Evolutionary conservation across 257 asterid genomes (phyloP).

Genomic region (Cruciata laevipes): DNA sequence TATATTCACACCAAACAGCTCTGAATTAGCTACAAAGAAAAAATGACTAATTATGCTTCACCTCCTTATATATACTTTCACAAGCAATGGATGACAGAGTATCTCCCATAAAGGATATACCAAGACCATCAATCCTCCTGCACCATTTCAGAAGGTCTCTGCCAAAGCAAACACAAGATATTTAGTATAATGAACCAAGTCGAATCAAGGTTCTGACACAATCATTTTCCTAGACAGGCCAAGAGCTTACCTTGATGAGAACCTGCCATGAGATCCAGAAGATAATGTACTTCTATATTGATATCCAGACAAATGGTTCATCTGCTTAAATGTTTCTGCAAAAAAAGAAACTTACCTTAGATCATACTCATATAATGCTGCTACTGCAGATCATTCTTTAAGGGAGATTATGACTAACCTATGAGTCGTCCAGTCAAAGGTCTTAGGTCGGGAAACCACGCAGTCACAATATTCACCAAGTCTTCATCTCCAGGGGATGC

Average conservation of each 20-base stretch:
- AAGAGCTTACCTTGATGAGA: constrained; percentile 57
- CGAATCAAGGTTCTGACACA: background rate
- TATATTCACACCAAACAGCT: constrained; percentile 7
- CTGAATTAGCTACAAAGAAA: background rate
- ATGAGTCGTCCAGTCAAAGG: constrained; percentile 47
- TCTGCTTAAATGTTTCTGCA: constrained; percentile 63
- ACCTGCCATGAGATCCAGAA: constrained; percentile 48
- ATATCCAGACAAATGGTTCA: constrained; percentile 45
- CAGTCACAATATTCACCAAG: constrained; percentile 44
- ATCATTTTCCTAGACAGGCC: background rate
- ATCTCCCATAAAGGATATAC: constrained; percentile 30
- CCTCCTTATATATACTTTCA: constrained; percentile 69
- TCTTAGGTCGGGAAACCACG: constrained; percentile 66
- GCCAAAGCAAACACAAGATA: constrained; percentile 23
- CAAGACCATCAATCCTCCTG: constrained; percentile 59
- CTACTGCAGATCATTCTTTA: background rate
- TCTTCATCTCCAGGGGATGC: constrained; percentile 51
- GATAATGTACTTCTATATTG: constrained; percentile 39
- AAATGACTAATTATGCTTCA: constrained; percentile 17
- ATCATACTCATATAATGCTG: constrained; percentile 4
- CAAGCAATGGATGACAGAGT: constrained; percentile 38
- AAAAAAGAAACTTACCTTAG: constrained; percentile 7
- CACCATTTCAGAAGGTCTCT: constrained; percentile 94
- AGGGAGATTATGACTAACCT: constrained; percentile 33
- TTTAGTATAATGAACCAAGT: background rate